These are phyloP conservation scores for Populus hybrid DNA, from an alignment of 441 rosid genomes.

Conservation along the genomic window DNA sequence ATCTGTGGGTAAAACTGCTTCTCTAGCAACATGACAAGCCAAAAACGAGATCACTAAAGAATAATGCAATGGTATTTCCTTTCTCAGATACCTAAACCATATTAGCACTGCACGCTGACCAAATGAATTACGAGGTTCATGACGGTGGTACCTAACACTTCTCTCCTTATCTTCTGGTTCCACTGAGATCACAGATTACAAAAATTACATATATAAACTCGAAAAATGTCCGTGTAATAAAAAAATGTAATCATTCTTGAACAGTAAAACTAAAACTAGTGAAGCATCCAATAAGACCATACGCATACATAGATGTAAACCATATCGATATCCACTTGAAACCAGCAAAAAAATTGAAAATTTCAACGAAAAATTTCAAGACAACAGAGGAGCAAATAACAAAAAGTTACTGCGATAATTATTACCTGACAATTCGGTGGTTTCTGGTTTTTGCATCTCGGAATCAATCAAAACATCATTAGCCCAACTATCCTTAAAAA, in stretches of 20 bases:
- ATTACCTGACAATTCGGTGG: not conserved
- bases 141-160: constrained; percentile 18
- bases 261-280: not conserved
- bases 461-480: constrained; percentile 49
- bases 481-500: constrained; percentile 61
- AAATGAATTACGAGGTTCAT: constrained; percentile 51
- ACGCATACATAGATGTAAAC: not conserved
- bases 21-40: constrained; percentile 71
- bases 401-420: not conserved
- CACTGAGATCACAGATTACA: constrained; percentile 25
- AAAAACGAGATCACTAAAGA: constrained; percentile 66
- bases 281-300: not conserved
- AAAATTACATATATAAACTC: no score
- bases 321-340: not conserved
- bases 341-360: not conserved
- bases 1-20: constrained; percentile 63
- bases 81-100: constrained; percentile 57
- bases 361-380: constrained; percentile 3
- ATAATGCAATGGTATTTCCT: constrained; percentile 48
- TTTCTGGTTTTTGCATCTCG: constrained; percentile 45
- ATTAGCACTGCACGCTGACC: constrained; percentile 61
- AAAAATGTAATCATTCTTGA: not conserved
- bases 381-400: not conserved
- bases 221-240: not conserved
- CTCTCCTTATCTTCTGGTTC: constrained; percentile 31